A percentile compares a stretch with the other conserved stretches of the same genome.
These are phyloP conservation scores for Chloranthus sessilifolius DNA, from an alignment of 164 flowering plant species.

Conservation along the genomic window DNA sequence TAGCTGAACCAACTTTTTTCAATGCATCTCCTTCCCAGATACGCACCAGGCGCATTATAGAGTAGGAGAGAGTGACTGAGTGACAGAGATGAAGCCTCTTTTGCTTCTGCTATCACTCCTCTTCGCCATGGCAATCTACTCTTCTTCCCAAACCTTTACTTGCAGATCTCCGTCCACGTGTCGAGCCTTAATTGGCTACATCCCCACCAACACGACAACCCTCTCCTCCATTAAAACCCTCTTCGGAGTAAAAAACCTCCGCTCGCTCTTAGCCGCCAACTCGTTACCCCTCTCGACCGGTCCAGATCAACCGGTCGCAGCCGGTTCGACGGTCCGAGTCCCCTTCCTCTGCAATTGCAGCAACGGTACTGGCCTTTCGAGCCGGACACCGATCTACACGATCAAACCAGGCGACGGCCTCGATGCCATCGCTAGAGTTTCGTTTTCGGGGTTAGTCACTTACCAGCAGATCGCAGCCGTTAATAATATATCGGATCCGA, in stretches of 20 bases:
- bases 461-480: constrained; percentile 36
- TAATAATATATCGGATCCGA: constrained; percentile 32
- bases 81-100: neutral
- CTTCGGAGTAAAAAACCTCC: constrained; percentile 39
- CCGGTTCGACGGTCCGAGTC: constrained; percentile 34
- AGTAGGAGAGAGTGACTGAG: neutral
- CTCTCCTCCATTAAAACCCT: constrained; percentile 37
- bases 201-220: constrained; percentile 46
- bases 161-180: constrained; percentile 38
- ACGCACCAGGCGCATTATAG: too few species aligned
- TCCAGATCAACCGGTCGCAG: constrained; percentile 14
- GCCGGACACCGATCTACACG: constrained; percentile 40
- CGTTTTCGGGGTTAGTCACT: constrained; percentile 37
- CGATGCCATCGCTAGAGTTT: constrained; percentile 39
- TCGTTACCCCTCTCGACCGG: constrained; percentile 32
- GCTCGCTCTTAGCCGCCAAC: constrained; percentile 59
- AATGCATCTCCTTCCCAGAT: too few species aligned
- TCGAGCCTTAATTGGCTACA: constrained; percentile 52
- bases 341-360: constrained; percentile 67
- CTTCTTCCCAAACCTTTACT: constrained; percentile 27
- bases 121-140: constrained; percentile 3
- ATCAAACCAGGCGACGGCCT: constrained; percentile 46
- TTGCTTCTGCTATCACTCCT: constrained; percentile 14
- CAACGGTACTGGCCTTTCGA: constrained; percentile 56
- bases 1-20: too few species aligned